These are phyloP conservation scores for Sinapis alba DNA, from an alignment of 441 rosid species.

Conservation along the genomic window DNA sequence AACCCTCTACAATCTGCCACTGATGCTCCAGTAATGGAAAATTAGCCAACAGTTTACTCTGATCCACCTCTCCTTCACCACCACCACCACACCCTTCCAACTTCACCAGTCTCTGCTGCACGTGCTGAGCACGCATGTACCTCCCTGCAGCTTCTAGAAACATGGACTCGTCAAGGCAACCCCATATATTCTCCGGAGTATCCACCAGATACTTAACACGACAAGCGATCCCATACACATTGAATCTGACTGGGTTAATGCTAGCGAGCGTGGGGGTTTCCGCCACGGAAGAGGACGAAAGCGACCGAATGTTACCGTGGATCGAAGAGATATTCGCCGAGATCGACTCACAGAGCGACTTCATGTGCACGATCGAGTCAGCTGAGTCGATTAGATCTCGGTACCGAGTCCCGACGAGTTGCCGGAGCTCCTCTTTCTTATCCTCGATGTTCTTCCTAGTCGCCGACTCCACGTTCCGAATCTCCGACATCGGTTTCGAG, in stretches of 20 bases:
- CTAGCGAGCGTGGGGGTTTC: slow-evolving; percentile 52
- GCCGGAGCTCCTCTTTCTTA: slow-evolving; percentile 94
- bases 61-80: slow-evolving; percentile 43
- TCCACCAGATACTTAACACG: slow-evolving; percentile 95
- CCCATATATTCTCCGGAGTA: slow-evolving; percentile 99
- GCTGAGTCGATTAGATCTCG: slow-evolving; percentile 97
- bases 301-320: slow-evolving; percentile 60
- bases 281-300: slow-evolving; percentile 58
- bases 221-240: slow-evolving; percentile 78
- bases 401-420: slow-evolving; percentile 84
- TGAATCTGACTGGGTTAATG: slow-evolving; percentile 45
- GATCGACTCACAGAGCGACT: slow-evolving; percentile 76
- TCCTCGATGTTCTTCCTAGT: slow-evolving; percentile 82
- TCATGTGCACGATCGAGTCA: slow-evolving; percentile 88
- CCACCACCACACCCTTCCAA: slow-evolving; percentile 30
- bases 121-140: slow-evolving; percentile 89
- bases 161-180: slow-evolving; percentile 95
- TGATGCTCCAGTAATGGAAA: slow-evolving; percentile 93
- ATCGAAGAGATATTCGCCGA: slow-evolving; percentile 66
- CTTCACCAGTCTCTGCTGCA: slow-evolving; percentile 54
- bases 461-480: slow-evolving; percentile 71
- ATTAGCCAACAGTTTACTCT: slow-evolving; percentile 60
- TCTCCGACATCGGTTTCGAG: slow-evolving; percentile 73
- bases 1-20: slow-evolving; percentile 98
- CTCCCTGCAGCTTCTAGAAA: slow-evolving; percentile 89